Evolutionary conservation across 1,139 yeast species (phyloP).

Genomic region (Geotrichum candidum): DNA sequence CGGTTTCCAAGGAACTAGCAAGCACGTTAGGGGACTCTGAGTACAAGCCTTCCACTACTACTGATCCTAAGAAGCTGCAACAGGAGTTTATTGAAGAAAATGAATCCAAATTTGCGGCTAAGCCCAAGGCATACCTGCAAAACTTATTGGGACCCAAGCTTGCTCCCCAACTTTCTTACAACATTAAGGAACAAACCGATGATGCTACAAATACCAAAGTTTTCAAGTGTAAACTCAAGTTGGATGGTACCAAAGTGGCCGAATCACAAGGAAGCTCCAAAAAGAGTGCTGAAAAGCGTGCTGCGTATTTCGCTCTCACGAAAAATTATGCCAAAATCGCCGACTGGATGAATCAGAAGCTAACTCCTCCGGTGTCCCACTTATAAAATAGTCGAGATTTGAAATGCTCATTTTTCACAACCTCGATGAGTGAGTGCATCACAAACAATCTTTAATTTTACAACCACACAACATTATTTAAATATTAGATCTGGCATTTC

Average conservation of each 20-base stretch:
- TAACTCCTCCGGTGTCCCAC: too few species aligned
- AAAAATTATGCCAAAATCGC: not conserved
- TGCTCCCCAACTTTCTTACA: not conserved
- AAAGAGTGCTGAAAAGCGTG: constrained; percentile 15
- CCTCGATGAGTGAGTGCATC: too few species aligned
- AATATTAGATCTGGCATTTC: too few species aligned
- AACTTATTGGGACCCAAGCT: not conserved
- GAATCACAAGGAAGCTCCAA: constrained; percentile 9
- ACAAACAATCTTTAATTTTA: too few species aligned
- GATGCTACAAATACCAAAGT: not conserved
- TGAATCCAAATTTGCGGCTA: not conserved
- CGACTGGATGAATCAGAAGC: not conserved
- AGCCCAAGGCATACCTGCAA: constrained; percentile 7
- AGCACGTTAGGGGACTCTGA: not conserved
- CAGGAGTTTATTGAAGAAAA: constrained; percentile 4
- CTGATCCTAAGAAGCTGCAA: not conserved
- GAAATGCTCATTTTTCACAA: too few species aligned
- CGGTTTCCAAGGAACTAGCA: not conserved
- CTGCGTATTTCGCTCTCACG: constrained; percentile 12
- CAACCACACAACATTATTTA: too few species aligned
- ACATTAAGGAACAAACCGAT: not conserved
- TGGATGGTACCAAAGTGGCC: constrained; percentile 2
- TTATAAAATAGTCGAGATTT: not conserved
- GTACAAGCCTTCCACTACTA: not conserved
- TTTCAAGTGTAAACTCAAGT: constrained; percentile 2